A percentile compares a stretch with the other conserved stretches of the same genome.
These are phyloP conservation scores for Salix dunnii DNA, from an alignment of 345 rosid genomes.

Conservation along the genomic window DNA sequence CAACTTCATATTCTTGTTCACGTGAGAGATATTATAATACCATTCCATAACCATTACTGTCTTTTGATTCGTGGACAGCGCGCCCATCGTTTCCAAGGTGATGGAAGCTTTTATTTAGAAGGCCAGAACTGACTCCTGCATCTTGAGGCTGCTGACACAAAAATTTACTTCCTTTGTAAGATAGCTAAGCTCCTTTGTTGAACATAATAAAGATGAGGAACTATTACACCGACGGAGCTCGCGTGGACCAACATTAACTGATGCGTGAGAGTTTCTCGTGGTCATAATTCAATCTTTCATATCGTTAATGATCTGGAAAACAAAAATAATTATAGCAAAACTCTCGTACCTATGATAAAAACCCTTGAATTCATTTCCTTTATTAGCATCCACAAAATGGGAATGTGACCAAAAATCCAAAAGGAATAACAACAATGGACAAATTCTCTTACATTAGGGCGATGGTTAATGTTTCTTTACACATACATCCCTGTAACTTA, in stretches of 20 bases:
- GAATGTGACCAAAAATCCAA: not conserved
- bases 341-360: not conserved
- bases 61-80: not conserved
- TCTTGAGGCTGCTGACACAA: not conserved
- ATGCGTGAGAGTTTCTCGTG: not conserved
- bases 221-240: not conserved
- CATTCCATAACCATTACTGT: not conserved
- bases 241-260: not conserved
- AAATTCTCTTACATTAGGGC: not conserved
- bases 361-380: not conserved
- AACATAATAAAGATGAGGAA: not conserved
- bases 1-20: not conserved
- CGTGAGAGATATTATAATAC: slow-evolving; percentile 1
- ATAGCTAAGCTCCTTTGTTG: not conserved
- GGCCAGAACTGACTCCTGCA: not conserved
- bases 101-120: not conserved
- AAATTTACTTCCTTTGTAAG: not conserved
- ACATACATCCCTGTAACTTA: not conserved
- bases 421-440: not conserved
- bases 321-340: not conserved
- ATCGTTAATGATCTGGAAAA: not conserved
- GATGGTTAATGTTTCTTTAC: not conserved
- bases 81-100: not conserved
- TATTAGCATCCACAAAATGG: not conserved
- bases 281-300: not conserved